A percentile compares a stretch with the other conserved stretches of the same genome.
Evolutionary conservation across 2,329 filamentous ascomycete species (phyloP).

Genomic region (Dothideomycetes sp.): DNA sequence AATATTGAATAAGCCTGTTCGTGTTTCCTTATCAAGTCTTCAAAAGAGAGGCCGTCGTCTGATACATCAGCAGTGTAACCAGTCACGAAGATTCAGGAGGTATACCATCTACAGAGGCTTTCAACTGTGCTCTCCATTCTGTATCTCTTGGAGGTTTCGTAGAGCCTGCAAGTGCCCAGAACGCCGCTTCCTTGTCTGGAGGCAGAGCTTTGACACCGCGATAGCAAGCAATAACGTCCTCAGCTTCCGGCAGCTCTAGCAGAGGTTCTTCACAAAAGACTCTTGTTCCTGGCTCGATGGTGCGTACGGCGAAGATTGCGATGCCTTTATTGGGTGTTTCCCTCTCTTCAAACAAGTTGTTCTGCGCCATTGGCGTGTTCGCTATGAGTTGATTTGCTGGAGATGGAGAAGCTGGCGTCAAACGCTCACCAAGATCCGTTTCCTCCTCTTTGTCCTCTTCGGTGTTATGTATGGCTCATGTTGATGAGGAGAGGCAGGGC

Average conservation of each 20-base stretch:
- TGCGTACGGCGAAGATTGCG: conserved; percentile 13
- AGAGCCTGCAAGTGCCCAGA: conserved; percentile 14
- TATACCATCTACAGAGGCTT: conserved; percentile 7
- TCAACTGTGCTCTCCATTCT: conserved; percentile 14
- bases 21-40: conserved; percentile 10
- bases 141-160: conserved; percentile 3
- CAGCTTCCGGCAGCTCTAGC: conserved; percentile 13
- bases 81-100: neutral
- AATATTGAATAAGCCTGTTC: conserved; percentile 13
- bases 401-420: no score
- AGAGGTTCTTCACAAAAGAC: conserved; percentile 15
- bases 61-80: neutral
- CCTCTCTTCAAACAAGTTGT: conserved; percentile 14
- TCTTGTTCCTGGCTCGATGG: conserved; percentile 14
- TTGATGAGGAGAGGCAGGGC: no score
- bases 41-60: conserved; percentile 8
- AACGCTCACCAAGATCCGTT: no score
- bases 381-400: no score
- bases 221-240: conserved; percentile 14
- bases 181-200: conserved; percentile 1
- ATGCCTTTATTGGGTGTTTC: conserved; percentile 13
- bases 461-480: no score
- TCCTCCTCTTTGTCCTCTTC: no score
- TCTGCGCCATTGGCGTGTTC: no score
- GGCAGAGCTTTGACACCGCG: conserved; percentile 5